Evolutionary conservation across 371 early-diverging fungal species (phyloP), one percentile per base, ranked within the genome.

Genomic region (Mucor lusitanicus): DNA sequence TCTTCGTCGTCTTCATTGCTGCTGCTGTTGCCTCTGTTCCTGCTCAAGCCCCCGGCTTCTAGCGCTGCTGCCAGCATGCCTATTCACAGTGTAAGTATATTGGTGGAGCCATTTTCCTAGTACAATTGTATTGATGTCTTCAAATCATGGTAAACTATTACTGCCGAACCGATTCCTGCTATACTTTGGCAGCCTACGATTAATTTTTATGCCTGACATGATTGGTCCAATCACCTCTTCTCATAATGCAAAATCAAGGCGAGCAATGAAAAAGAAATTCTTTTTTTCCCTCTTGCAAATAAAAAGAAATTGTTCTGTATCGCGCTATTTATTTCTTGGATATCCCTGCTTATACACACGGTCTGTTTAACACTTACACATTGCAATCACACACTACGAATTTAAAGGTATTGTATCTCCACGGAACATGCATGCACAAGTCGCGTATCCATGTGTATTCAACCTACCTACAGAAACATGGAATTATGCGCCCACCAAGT

Each of bases 401-500:
- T 21, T 21, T 25, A 53, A 53, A 25, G 53, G 53, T 53, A 53
- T 8, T 53, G 27, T 53, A 53, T 53, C 25, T 17, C 17, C 40
- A 40, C 17, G n/a, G n/a, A n/a, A n/a, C 11, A 40, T 15, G 12
- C 6, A 53, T 27, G 9, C 23, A 4, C 53, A 23, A 12, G 25
- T 53, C 53, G 53, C 53, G 53, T 53, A 53, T 6, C 23, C 13
- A 2, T 13, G 23, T 13, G 25, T 25, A 53, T 15, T 53, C 2
- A 53, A 23, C 15, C 53, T 4, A 25, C 5, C 8, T 23, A 27
- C 13, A 50, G 50, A 53, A 68, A 17, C 27, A 73, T 73, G 73
- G 76, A 67, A 68, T 61, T 64, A 64, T 96, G 97, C 78, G 79
- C 81, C 32, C 97, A 97, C 69, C 88, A 87, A 58, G 87, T 93